A percentile compares a stretch with the other conserved stretches of the same genome.
Evolutionary conservation across 106 monocot genomes (phyloP).

Genomic region (Vanilla planifolia): DNA sequence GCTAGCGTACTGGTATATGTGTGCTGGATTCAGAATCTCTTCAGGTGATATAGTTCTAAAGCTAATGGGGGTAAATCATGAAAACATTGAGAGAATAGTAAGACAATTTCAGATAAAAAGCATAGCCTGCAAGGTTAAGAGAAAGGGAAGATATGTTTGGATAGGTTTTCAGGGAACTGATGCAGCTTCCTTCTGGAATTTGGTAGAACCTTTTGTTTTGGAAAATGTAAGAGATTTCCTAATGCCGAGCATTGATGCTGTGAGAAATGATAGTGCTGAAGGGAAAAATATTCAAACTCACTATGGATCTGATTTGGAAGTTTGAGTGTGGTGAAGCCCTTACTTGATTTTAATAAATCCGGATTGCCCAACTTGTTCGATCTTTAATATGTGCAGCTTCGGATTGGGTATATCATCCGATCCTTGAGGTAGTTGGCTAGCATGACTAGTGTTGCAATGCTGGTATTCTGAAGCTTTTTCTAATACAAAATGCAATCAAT

Average conservation of each 20-base stretch:
- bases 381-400: no score
- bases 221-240: conserved; percentile 35
- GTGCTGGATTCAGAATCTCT: conserved; percentile 50
- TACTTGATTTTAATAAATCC: no score
- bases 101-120: conserved; percentile 48
- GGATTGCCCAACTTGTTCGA: no score
- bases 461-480: no score
- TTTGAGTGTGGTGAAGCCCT: no score
- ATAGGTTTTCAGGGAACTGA: conserved; percentile 68
- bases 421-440: no score
- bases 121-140: conserved; percentile 63
- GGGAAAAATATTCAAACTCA: no score
- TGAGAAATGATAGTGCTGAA: neutral
- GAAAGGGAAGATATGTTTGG: conserved; percentile 71
- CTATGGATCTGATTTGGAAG: no score
- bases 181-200: conserved; percentile 54
- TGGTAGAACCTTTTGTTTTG: conserved; percentile 58
- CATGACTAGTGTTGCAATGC: no score
- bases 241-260: conserved; percentile 5
- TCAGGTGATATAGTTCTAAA: conserved; percentile 76
- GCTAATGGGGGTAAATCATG: conserved; percentile 49
- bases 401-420: no score
- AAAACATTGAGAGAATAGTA: conserved; percentile 57
- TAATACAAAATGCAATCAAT: no score
- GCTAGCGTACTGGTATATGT: conserved; percentile 97